phyloP scores from a whole-genome alignment of 371 early-diverging fungal species.

The Syncephalastrum monosporum region DNA sequence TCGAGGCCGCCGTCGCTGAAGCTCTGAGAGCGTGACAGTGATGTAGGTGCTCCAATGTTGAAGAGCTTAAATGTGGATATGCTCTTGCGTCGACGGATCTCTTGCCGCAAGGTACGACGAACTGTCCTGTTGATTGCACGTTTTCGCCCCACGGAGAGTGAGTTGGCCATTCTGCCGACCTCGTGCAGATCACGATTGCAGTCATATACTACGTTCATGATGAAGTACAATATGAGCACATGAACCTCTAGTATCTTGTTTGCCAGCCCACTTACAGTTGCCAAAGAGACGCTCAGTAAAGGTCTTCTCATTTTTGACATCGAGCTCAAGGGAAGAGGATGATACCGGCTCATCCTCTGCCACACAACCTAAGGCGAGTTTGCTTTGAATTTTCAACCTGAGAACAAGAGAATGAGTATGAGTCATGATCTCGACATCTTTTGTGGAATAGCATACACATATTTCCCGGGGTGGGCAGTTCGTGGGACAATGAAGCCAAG shows the following conservation, averaged over 20 bases:
- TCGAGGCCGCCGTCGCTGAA: conserved; percentile 1
- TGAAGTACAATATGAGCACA: background rate
- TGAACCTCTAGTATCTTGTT: background rate
- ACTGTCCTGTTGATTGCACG: background rate
- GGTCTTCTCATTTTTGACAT: background rate
- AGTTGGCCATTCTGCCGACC: conserved; percentile 16
- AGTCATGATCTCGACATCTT: background rate
- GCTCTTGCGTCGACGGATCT: conserved; percentile 9
- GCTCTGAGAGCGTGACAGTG: background rate
- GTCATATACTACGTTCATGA: conserved; percentile 6
- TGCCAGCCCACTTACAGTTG: conserved; percentile 9
- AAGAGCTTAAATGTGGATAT: conserved; percentile 15
- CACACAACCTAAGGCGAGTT: conserved; percentile 14
- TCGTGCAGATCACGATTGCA: conserved; percentile 15
- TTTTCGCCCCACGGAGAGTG: background rate
- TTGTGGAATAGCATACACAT: background rate
- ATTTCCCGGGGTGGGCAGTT: background rate
- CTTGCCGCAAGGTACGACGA: conserved; percentile 10
- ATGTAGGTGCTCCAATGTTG: conserved; percentile 2
- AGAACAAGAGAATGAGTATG: background rate
- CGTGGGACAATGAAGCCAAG: conserved; percentile 8
- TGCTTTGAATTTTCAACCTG: conserved; percentile 12
- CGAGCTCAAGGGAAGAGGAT: background rate
- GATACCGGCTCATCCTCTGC: conserved; percentile 1
- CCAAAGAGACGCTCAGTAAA: conserved; percentile 13